Evolutionary conservation across 2,329 filamentous ascomycete species (phyloP), one percentile per base, ranked within the genome.

Genomic region (Phaeosphaeria sp.): DNA sequence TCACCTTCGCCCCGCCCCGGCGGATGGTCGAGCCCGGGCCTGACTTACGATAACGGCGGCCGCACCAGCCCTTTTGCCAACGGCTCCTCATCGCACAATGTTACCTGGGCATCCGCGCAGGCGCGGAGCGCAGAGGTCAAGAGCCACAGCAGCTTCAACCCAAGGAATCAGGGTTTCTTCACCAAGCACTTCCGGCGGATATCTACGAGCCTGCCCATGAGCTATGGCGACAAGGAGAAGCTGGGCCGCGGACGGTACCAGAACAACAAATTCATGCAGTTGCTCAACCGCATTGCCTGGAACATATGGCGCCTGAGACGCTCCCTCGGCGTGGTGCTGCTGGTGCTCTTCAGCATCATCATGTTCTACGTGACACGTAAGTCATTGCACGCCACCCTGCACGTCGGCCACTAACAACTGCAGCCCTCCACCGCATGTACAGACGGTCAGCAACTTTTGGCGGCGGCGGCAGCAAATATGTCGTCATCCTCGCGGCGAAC

Each of bases 401-500:
- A 21, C 53, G 21, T 46, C 41, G 21, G 11, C 22, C 27, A 61
- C 56, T 67, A 49, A 70, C 58, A 39, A n/a, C 20, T 18, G 80
- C 75, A 89, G 86, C 82, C 52, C 68, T 88, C 43, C 78, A 84
- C 54, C 80, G 83, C 61, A 72, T 78, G 59, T 97, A 91, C 82
- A 87, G 92, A 70, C 85, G 91, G 79, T 84, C 89, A 47, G 81
- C 88, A 36, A 85, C 85, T 78, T 82, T 96, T 3, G 93, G 94
- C 49, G 93, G 94, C 50, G 93, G 94, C 50, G 95, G 95, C 20
- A 89, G 89, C 73, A 98, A 97, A 72, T 93, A 90, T 72, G 95
- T 99, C 64, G 90, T 99, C 54, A 93, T 99, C 62, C 83, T 98
- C 20, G 93, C 91, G 22, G 93, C 95, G 54, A 99, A 99, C 72